Conservation (phyloP, 352 stramenopile genomes). For the Phytophthora melonis region DNA sequence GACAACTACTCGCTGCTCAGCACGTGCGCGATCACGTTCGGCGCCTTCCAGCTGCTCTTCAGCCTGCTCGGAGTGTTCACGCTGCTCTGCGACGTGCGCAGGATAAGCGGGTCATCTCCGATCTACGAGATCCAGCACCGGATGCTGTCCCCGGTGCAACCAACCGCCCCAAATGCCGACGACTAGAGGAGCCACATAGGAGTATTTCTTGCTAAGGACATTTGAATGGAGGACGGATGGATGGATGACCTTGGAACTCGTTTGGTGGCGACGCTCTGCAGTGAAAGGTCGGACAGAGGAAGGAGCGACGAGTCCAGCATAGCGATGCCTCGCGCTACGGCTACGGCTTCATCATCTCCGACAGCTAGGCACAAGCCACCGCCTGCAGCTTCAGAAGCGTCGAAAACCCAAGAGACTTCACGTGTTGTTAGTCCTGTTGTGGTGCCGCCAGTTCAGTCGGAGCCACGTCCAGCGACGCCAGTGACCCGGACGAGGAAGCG, state of each 20-base stretch:
- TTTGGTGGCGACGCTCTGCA: conserved; percentile 19
- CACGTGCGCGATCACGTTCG: conserved; percentile 54
- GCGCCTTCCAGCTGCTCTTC: conserved; percentile 54
- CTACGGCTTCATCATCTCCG: conserved; percentile 17
- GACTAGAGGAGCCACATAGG: conserved; percentile 16
- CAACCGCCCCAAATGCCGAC: conserved; percentile 7
- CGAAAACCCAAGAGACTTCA: conserved; percentile 1
- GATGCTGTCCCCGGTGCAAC: conserved; percentile 39
- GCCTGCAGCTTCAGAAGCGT: not conserved
- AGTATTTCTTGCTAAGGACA: not conserved
- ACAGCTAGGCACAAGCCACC: conserved; percentile 12
- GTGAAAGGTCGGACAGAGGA: conserved; percentile 33
- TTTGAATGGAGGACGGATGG: not conserved
- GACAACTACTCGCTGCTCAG: conserved; percentile 61
- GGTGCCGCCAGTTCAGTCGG: not conserved
- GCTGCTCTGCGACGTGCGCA: conserved; percentile 67
- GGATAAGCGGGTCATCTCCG: conserved; percentile 47
- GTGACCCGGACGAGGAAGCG: conserved; percentile 41
- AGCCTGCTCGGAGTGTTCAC: conserved; percentile 63
- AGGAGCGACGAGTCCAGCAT: conserved; percentile 4
- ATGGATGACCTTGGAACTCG: conserved; percentile 11
- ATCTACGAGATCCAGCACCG: conserved; percentile 44
- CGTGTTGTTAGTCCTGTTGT: not conserved
- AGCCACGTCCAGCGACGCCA: conserved; percentile 1
- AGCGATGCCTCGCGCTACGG: conserved; percentile 16